A percentile compares a stretch with the other conserved stretches of the same genome.
phyloP scores from a whole-genome alignment of 139 green algal species.

The Asterochloris sp. region DNA sequence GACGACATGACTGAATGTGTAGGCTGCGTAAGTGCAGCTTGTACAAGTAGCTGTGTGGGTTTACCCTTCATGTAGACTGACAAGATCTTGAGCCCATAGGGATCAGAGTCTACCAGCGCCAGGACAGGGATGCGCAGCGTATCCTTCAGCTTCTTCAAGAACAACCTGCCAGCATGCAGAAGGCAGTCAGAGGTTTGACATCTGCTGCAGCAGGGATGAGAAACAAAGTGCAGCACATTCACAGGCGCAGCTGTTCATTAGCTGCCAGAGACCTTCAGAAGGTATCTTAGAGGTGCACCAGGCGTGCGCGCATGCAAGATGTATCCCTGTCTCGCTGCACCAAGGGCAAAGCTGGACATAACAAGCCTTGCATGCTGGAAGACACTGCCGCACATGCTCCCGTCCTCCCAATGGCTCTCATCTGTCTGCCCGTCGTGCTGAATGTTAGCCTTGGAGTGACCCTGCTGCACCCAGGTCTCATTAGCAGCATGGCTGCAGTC shows the following conservation, averaged over 20 bases:
- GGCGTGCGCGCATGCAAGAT: too few species aligned
- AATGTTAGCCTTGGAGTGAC: neutral
- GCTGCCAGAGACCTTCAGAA: too few species aligned
- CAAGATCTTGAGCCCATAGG: conserved; percentile 98
- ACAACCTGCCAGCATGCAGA: conserved; percentile 54
- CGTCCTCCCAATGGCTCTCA: too few species aligned
- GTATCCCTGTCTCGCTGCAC: too few species aligned
- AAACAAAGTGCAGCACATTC: too few species aligned
- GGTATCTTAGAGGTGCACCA: too few species aligned
- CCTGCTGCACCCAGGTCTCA: neutral
- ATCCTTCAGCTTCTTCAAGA: conserved; percentile 81
- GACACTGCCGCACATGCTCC: too few species aligned
- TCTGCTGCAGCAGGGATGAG: too few species aligned
- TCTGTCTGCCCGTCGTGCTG: too few species aligned
- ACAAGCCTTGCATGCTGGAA: too few species aligned
- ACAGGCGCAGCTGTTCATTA: too few species aligned
- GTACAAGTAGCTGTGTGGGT: neutral
- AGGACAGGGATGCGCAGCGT: conserved; percentile 91
- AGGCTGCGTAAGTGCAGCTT: neutral
- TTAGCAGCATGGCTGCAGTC: neutral
- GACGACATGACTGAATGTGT: neutral
- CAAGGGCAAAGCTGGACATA: too few species aligned
- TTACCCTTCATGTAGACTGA: conserved; percentile 89
- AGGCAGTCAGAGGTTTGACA: neutral
- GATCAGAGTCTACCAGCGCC: conserved; percentile 91